Percentiles rank a stretch among this genome's conserved stretches.
These are phyloP conservation scores for Entomortierella lignicola DNA, from an alignment of 192 early-diverging fungal genomes.

Conservation along the genomic window DNA sequence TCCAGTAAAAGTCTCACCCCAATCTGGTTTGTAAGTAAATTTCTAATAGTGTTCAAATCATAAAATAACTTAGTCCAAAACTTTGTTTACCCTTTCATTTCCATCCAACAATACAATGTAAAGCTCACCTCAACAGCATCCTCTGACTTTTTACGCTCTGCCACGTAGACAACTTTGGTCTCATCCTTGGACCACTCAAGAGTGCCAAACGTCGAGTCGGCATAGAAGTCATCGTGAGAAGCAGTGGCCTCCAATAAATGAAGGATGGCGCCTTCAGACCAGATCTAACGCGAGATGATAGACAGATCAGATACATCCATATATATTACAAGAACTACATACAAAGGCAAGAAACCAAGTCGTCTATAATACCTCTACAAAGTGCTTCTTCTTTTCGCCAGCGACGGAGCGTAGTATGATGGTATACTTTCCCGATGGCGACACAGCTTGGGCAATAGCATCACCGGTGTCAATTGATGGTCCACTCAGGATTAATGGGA, in stretches of 20 bases:
- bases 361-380: conserved; percentile 62
- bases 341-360: background rate
- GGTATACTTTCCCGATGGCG: conserved; percentile 52
- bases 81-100: too few relatives aligned
- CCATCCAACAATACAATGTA: too few relatives aligned
- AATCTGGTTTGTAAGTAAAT: conserved; percentile 69
- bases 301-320: too few relatives aligned
- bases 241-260: conserved; percentile 73
- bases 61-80: background rate
- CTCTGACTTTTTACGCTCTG: conserved; percentile 71
- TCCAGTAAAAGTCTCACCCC: conserved; percentile 77
- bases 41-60: conserved; percentile 7
- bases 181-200: conserved; percentile 72
- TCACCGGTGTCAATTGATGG: conserved; percentile 45
- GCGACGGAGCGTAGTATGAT: conserved; percentile 56
- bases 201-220: conserved; percentile 72
- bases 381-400: conserved; percentile 60
- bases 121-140: conserved; percentile 49
- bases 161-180: conserved; percentile 70
- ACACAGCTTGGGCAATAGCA: conserved; percentile 35
- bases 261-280: conserved; percentile 62
- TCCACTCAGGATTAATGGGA: conserved; percentile 41
- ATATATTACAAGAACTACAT: too few relatives aligned
- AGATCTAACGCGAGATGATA: conserved; percentile 45
- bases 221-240: conserved; percentile 77